Evolutionary conservation across 106 monocot genomes (phyloP), one percentile per base, ranked within the genome.

Genomic region (Dendrobium officinale): DNA sequence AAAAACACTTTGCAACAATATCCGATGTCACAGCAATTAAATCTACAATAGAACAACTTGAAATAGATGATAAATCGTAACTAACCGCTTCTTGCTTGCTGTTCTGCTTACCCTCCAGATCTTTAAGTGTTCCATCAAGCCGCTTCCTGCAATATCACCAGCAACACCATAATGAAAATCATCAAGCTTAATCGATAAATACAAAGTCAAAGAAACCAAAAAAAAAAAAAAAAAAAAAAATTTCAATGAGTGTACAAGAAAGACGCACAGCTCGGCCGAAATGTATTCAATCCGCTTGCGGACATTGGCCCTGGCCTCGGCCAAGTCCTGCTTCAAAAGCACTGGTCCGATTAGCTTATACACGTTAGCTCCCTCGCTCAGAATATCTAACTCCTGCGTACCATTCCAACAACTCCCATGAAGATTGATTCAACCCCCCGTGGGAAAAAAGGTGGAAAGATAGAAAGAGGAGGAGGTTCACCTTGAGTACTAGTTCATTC

Each of bases 331-430:
- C 86, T 92, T 94, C 81, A 94, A 92, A 20, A 97, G 86, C 75
- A 94, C 94, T 9, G 97, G 97, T 16, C 97, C 97, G 17, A 97
- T 97, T 61, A 97, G 81, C 89, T 97, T 97, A 83, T 91, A 97
- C 40, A 94, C 97, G 43, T 92, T 94, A 20, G 97, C 87, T 24
- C 87, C 87, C n/a, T 90, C 90, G 16, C 81, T 84, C 78, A 97
- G 58, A 45, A 97, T 55, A 48, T 97, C 92, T 68, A 97, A 44
- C 77, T 97, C 94, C 95, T 93, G 80, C 76, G 33, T 22, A 13
- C 16, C 15, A 79, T 41, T 4, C 2, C 59, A 55, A 44, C 17
- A 85, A 68, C n/a, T 55, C 48, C 33, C 2, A 19, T 33, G 54
- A 43, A 73, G 6, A 16, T 24, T 18, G 15, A 43, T 6, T 75